Evolutionary conservation across 768 basidiomycete species (phyloP).

Genomic region (Lentinula edodes): DNA sequence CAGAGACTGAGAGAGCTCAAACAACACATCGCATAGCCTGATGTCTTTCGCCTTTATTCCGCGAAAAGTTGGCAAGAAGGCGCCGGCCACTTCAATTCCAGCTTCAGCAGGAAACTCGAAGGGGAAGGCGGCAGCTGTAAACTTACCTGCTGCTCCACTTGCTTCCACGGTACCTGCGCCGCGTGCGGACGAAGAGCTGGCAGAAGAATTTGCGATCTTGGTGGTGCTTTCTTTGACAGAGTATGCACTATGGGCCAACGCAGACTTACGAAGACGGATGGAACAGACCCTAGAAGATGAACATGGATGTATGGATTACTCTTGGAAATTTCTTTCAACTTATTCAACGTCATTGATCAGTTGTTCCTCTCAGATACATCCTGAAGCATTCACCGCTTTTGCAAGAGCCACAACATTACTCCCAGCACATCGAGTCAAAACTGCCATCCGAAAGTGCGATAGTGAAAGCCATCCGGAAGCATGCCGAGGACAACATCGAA

Average conservation of each 20-base stretch:
- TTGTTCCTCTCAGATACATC: conserved; percentile 55
- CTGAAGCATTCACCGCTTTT: conserved; percentile 32
- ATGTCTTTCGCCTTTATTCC: neutral
- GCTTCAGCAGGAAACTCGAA: neutral
- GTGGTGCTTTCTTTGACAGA: conserved; percentile 63
- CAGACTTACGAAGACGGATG: conserved; percentile 44
- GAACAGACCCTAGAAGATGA: conserved; percentile 11
- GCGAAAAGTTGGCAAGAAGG: neutral
- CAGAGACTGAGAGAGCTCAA: too few relatives aligned
- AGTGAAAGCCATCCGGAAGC: conserved; percentile 54
- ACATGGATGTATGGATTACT: conserved; percentile 38
- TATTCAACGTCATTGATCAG: conserved; percentile 26
- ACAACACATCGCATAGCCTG: neutral
- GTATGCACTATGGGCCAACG: conserved; percentile 61
- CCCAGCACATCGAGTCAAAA: neutral
- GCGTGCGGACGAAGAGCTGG: conserved; percentile 15
- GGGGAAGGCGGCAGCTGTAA: neutral
- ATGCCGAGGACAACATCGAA: conserved; percentile 44
- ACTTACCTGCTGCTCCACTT: neutral
- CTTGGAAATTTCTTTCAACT: neutral
- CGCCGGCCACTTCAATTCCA: neutral
- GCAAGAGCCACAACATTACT: conserved; percentile 15
- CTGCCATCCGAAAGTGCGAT: conserved; percentile 37
- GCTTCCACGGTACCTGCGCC: neutral
- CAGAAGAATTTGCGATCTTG: conserved; percentile 45